Percentiles rank a stretch among this genome's conserved stretches.
Conservation (phyloP, 176 grass and related monocot species). For the Aegilops longissima region DNA sequence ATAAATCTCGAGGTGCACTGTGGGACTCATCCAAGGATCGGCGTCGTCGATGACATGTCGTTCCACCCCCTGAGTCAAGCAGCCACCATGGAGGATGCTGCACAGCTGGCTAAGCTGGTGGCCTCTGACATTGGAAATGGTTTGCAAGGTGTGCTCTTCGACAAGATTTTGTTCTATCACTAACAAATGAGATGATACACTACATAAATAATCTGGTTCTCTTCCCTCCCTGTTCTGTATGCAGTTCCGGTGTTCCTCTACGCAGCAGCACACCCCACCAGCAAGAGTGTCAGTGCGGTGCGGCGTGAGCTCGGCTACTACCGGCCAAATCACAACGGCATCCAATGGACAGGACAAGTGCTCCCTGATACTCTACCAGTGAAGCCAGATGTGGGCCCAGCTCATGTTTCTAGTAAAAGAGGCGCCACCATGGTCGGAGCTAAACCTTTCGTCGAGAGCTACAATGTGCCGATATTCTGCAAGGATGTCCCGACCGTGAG, state of each 20-base stretch:
- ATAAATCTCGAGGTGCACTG: conserved; percentile 47
- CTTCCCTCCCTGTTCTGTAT: background rate
- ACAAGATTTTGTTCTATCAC: background rate
- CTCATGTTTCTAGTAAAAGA: conserved; percentile 25
- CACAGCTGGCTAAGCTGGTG: conserved; percentile 50
- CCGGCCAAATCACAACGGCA: conserved; percentile 38
- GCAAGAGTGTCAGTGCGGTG: conserved; percentile 40
- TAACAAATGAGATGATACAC: background rate
- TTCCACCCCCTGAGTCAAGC: conserved; percentile 61
- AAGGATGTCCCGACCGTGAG: conserved; percentile 48
- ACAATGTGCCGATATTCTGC: conserved; percentile 59
- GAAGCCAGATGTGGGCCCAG: conserved; percentile 56
- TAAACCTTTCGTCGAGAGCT: conserved; percentile 40
- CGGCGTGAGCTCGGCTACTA: conserved; percentile 67
- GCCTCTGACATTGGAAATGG: conserved; percentile 56
- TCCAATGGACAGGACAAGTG: conserved; percentile 58
- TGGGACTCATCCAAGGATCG: conserved; percentile 66
- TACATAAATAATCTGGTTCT: background rate
- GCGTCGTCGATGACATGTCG: conserved; percentile 62
- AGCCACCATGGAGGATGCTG: conserved; percentile 54
- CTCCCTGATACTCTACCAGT: conserved; percentile 43
- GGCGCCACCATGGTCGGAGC: conserved; percentile 54
- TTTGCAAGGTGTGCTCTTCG: conserved; percentile 44
- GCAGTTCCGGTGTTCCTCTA: conserved; percentile 80
- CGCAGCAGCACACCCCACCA: conserved; percentile 49